Percentiles rank a stretch among this genome's conserved stretches.
These are phyloP conservation scores for Seminavis robusta DNA, from an alignment of 108 stramenopile species.

Conservation along the genomic window DNA sequence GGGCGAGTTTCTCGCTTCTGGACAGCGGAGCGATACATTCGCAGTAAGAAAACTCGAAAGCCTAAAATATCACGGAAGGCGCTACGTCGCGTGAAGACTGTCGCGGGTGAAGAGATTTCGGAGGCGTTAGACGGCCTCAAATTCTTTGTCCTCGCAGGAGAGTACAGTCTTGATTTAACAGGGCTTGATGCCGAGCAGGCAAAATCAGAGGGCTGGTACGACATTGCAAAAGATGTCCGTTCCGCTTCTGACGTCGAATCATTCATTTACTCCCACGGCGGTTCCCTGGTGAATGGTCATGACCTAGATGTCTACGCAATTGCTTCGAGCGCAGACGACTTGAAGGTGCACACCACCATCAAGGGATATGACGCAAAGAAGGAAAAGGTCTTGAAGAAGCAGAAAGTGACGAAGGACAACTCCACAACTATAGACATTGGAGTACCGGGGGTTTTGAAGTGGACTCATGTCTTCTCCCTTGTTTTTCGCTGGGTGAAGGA, in stretches of 20 bases:
- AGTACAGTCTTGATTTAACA: constrained; percentile 43
- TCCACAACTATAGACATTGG: too few relatives aligned
- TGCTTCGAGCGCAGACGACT: constrained; percentile 37
- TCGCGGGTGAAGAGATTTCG: not conserved
- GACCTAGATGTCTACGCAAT: constrained; percentile 20
- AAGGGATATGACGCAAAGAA: constrained; percentile 19
- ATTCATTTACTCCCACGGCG: constrained; percentile 67
- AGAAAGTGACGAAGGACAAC: constrained; percentile 25
- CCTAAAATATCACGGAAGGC: constrained; percentile 8
- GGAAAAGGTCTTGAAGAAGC: constrained; percentile 6
- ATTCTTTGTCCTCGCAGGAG: constrained; percentile 70
- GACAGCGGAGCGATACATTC: constrained; percentile 55
- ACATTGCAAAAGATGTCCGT: constrained; percentile 36
- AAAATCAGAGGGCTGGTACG: constrained; percentile 57
- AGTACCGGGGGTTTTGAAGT: constrained; percentile 68
- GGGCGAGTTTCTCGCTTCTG: constrained; percentile 33
- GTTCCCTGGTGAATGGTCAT: too few relatives aligned
- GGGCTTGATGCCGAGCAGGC: constrained; percentile 55
- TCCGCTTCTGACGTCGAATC: constrained; percentile 48
- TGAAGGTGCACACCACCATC: constrained; percentile 27
- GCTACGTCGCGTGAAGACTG: constrained; percentile 11
- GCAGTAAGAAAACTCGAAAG: constrained; percentile 31
- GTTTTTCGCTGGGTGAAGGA: too few relatives aligned
- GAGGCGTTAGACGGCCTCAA: constrained; percentile 40
- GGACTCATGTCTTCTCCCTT: constrained; percentile 67